Percentiles rank a stretch among this genome's conserved stretches.
Conservation (phyloP, 441 rosid species). For the Melastoma candidum region DNA sequence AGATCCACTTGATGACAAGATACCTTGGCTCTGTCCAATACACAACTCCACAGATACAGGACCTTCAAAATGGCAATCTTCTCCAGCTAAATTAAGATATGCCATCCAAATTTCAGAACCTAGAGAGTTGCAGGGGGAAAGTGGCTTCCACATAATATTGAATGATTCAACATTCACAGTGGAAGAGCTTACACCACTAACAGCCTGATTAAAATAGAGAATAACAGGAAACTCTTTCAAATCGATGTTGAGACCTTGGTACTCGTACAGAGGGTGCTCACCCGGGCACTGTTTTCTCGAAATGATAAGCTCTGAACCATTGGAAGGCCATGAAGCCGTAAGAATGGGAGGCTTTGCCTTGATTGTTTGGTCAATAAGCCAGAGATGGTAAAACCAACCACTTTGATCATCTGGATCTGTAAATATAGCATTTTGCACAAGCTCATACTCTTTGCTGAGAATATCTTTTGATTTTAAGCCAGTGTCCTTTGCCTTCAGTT, state of each 20-base stretch:
- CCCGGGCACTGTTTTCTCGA: constrained; percentile 24
- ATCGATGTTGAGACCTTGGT: constrained; percentile 24
- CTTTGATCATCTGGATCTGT: constrained; percentile 91
- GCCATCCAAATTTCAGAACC: constrained; percentile 60
- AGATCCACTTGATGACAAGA: constrained; percentile 49
- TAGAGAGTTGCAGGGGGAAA: constrained; percentile 26
- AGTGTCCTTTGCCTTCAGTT: constrained; percentile 38
- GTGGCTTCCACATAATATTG: constrained; percentile 58
- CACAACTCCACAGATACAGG: constrained; percentile 40
- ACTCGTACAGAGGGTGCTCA: constrained; percentile 22
- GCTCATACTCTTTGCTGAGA: constrained; percentile 54
- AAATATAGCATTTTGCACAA: constrained; percentile 68
- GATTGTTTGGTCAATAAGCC: constrained; percentile 89
- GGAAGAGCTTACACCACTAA: constrained; percentile 60
- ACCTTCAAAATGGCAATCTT: constrained; percentile 19
- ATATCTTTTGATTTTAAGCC: constrained; percentile 48
- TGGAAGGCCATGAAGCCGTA: constrained; percentile 77
- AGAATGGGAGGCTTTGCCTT: constrained; percentile 52
- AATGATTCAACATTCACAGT: constrained; percentile 37
- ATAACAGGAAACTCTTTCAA: constrained; percentile 52
- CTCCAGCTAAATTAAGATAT: constrained; percentile 26
- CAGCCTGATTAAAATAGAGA: constrained; percentile 69
- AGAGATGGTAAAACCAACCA: constrained; percentile 96
- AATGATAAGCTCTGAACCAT: constrained; percentile 44
- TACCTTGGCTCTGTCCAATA: constrained; percentile 59